Percentiles rank a stretch among this genome's conserved stretches.
Conservation (phyloP, 2,329 filamentous ascomycete species). For the Taxawa tesnikishii region DNA sequence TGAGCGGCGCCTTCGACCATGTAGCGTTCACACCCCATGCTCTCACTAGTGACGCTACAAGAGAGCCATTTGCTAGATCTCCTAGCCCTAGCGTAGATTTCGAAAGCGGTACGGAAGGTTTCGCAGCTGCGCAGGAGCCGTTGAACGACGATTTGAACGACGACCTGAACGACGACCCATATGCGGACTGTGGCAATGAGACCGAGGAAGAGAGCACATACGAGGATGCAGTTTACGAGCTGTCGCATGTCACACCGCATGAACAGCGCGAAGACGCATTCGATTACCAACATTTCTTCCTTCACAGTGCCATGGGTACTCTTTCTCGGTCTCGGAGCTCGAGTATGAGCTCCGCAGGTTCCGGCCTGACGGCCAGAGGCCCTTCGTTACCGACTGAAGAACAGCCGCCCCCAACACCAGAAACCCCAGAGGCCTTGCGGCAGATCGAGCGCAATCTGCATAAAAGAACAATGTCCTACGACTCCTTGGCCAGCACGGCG, state of each 20-base stretch:
- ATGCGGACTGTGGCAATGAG: no score
- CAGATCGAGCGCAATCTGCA: slow-evolving; percentile 22
- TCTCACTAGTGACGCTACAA: no score
- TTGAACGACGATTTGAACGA: no score
- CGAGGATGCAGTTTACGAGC: neutral
- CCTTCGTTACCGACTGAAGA: slow-evolving; percentile 10
- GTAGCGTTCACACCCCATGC: no score
- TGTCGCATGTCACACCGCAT: slow-evolving; percentile 39
- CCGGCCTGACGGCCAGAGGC: slow-evolving; percentile 37
- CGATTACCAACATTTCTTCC: slow-evolving; percentile 91
- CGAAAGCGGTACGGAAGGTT: no score
- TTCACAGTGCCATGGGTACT: slow-evolving; percentile 81
- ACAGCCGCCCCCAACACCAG: slow-evolving; percentile 15
- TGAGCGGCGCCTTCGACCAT: no score
- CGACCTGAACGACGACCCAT: no score
- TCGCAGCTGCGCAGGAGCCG: no score
- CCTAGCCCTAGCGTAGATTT: no score
- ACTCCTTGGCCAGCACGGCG: slow-evolving; percentile 48
- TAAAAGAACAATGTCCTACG: slow-evolving; percentile 40
- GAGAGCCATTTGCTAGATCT: no score
- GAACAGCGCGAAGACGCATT: slow-evolving; percentile 93
- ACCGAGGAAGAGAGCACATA: neutral
- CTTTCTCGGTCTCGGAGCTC: slow-evolving; percentile 44
- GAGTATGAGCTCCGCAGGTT: slow-evolving; percentile 41
- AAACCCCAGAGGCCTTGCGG: slow-evolving; percentile 19